These are phyloP conservation scores for Apiotrichum gamsii DNA, from an alignment of 1,284 basidiomycete genomes.

Conservation along the genomic window DNA sequence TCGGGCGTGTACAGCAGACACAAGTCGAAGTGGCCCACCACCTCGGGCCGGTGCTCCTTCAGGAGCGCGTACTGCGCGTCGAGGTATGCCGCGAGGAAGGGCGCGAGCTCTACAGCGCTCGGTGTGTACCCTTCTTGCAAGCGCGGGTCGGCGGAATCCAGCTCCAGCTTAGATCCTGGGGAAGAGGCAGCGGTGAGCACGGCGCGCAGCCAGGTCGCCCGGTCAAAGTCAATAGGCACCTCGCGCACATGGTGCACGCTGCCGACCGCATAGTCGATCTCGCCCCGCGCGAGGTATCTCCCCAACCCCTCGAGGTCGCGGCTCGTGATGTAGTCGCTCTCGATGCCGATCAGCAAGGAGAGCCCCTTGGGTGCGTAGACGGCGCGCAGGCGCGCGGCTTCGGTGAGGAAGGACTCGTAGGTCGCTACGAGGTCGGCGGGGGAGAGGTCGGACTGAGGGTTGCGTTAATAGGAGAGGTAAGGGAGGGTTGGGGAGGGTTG, in stretches of 20 bases:
- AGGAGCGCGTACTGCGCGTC: constrained; percentile 73
- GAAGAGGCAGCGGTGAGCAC: constrained; percentile 41
- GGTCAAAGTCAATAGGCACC: constrained; percentile 91
- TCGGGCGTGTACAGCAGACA: constrained; percentile 71
- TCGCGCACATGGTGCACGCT: constrained; percentile 85
- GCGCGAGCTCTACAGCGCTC: constrained; percentile 10
- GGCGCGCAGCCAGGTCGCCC: constrained; percentile 30
- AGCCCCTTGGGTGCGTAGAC: constrained; percentile 56
- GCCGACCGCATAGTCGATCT: constrained; percentile 86
- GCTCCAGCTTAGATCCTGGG: too few species aligned
- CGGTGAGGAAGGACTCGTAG: constrained; percentile 43
- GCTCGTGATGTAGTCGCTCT: constrained; percentile 81
- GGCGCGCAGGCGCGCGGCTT: constrained; percentile 58
- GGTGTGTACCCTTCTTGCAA: constrained; percentile 16
- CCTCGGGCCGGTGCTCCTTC: constrained; percentile 67
- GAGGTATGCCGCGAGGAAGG: constrained; percentile 65
- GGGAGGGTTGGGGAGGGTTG: too few species aligned
- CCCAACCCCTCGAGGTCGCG: constrained; percentile 56
- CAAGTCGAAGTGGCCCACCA: constrained; percentile 90
- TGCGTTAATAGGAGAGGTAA: background rate
- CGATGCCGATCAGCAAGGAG: constrained; percentile 77
- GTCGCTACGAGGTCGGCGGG: constrained; percentile 28
- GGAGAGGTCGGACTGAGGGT: constrained; percentile 33
- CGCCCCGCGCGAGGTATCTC: constrained; percentile 51
- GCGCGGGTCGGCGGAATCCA: constrained; percentile 3